Evolutionary conservation across 306 rosid species (phyloP), one percentile per base, ranked within the genome.

Genomic region (Pueraria montana): DNA sequence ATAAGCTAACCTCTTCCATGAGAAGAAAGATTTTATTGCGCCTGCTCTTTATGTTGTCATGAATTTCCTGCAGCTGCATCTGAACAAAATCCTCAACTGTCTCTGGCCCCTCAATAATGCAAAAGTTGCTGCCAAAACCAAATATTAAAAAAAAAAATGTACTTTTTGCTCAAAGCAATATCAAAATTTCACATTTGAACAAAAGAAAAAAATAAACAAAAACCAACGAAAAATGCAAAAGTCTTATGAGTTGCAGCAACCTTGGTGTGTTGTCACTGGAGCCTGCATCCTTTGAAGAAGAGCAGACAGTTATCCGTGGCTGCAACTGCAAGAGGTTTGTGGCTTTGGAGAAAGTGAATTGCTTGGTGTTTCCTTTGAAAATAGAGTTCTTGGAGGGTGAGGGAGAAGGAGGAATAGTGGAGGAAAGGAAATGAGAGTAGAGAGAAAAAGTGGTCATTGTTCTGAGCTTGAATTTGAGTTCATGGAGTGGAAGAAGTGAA

Each of bases 71-170:
- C 64, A 88, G 45, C 83, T 93, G 99, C 99, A 95, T 92, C 87
- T 91, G 94, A 72, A 88, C 94, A 87, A 95, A 93, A 86, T 93
- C 99, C 91, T 91, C 96, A 83, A 95, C 93, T 14, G 93, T 95
- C 84, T 95, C 99, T 45, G 99, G 99, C 34, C 99, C 99, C 85
- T 95, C 99, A 77, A 95, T 95, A 61, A 95, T 95, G 81, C 99
- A 95, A 72, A 95, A 95, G 65, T 91, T 91, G 82, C 99, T 95
- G 89, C 5, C 11, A 30, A 3, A 81, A 52, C 34, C 46, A 27
- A 45, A 16, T 20, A 2, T n/a, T 18, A 18, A 7, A 4, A 45
- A 12, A 49, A 66, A 40, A n/a, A 20, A 74, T 50, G 32, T 11
- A 30, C 2, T 24, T 66, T 76, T 64, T 34, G 12, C 73, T 59